Evolutionary conservation across 1,284 basidiomycete genomes (phyloP), one percentile per base, ranked within the genome.

Genomic region (Leccinum variabile): DNA sequence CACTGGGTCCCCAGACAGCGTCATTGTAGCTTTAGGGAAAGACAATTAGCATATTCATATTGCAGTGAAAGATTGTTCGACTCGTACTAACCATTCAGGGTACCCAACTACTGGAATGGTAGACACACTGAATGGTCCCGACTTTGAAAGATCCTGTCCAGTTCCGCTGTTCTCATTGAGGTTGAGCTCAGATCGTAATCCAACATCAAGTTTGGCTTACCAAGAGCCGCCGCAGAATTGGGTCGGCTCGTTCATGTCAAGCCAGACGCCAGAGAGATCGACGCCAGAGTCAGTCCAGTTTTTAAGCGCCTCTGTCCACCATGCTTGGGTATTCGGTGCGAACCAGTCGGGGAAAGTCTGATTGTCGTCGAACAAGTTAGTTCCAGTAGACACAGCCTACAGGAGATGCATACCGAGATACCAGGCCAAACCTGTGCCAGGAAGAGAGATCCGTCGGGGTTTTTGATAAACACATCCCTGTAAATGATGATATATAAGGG

Each of bases 291-390:
- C 67, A 14, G 78, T 82, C 86, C 87, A 90, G 70, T 90, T 90
- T 44, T 59, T 68, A 63, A 89, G 74, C 4, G 82, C 82, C 30
- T 85, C 81, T 1, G 80, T 82, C 86, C 86, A 89, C 78, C 82
- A 87, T 18, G 74, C 62, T 65, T 82, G 80, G 0, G 85, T 82
- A 57, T 84, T 83, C 16, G 82, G 76, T 44, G 81, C 79, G 68
- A 90, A 89, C 88, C 88, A 91, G 69, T 91, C 89, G 0, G 87
- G 86, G 73, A 87, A 89, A 11, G 77, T 79, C 82, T 82, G 82
- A 87, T 30, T 35, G 35, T 5, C 28, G 30, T 14, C 5, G 50
- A 32, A 55, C 28, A 3, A 39, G 7, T 63, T 32, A 60, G 35
- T 13, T 46, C 25, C 3, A 44, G 33, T 11, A 6, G 9, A 52